A percentile compares a stretch with the other conserved stretches of the same genome.
Conservation (phyloP, 352 stramenopile species). For the Globisporangium viniferum region DNA sequence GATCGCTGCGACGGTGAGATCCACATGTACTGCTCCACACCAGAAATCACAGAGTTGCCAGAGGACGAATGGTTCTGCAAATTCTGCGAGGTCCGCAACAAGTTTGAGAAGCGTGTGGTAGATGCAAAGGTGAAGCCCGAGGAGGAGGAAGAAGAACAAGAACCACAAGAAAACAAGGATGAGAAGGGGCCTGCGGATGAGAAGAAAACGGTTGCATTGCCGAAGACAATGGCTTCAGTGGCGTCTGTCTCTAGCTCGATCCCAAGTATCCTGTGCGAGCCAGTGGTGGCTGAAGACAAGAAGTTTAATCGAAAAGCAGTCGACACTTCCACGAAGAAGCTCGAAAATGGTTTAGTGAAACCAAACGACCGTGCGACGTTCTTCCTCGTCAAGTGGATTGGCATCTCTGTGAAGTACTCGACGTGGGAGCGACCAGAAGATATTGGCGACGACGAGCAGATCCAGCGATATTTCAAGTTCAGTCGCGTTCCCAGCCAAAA, state of each 20-base stretch:
- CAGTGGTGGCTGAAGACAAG: slow-evolving; percentile 41
- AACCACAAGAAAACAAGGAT: slow-evolving; percentile 5
- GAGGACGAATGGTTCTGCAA: slow-evolving; percentile 82
- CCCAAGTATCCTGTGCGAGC: slow-evolving; percentile 51
- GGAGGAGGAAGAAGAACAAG: not conserved
- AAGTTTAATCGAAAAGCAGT: slow-evolving; percentile 69
- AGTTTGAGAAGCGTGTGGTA: slow-evolving; percentile 33
- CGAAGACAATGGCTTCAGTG: not conserved
- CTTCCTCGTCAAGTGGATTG: slow-evolving; percentile 88
- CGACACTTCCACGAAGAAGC: slow-evolving; percentile 17
- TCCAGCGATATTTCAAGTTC: slow-evolving; percentile 89
- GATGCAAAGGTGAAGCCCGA: slow-evolving; percentile 18
- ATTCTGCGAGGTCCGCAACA: slow-evolving; percentile 59
- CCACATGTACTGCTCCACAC: slow-evolving; percentile 82
- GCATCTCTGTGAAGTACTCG: slow-evolving; percentile 79
- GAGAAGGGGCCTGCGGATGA: slow-evolving; percentile 5
- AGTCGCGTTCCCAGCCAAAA: slow-evolving; percentile 79
- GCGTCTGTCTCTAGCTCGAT: slow-evolving; percentile 18
- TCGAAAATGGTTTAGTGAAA: slow-evolving; percentile 5
- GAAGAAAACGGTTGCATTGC: slow-evolving; percentile 1
- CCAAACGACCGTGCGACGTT: slow-evolving; percentile 60
- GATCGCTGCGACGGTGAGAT: slow-evolving; percentile 87
- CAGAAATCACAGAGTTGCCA: slow-evolving; percentile 63
- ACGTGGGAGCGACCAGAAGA: slow-evolving; percentile 88
- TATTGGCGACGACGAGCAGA: slow-evolving; percentile 87